A percentile compares a stretch with the other conserved stretches of the same genome.
These are phyloP conservation scores for Endocalyx cinctus DNA, from an alignment of 2,329 filamentous ascomycete genomes.

Conservation along the genomic window DNA sequence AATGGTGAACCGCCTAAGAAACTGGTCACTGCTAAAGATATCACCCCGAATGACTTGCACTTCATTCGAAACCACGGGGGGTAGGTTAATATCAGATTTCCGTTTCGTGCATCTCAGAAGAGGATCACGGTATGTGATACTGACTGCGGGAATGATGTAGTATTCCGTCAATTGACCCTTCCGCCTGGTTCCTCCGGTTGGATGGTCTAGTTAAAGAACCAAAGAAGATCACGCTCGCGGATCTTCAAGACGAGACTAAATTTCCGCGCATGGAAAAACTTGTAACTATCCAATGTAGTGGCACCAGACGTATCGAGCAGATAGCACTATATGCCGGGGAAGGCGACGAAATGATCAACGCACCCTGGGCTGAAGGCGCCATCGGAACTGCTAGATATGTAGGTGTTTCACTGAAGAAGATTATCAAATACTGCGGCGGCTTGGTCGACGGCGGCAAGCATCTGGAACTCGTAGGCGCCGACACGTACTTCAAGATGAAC, in stretches of 20 bases:
- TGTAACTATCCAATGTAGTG: conserved; percentile 63
- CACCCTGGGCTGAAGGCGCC: conserved; percentile 61
- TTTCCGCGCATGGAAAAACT: conserved; percentile 58
- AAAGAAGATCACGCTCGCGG: conserved; percentile 49
- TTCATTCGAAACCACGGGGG: conserved; percentile 72
- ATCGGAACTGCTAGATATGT: conserved; percentile 60
- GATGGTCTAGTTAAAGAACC: conserved; percentile 59
- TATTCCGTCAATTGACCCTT: conserved; percentile 59
- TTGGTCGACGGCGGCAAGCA: conserved; percentile 51
- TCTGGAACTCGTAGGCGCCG: conserved; percentile 64
- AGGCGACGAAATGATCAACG: conserved; percentile 56
- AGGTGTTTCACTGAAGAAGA: conserved; percentile 62
- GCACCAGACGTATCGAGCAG: conserved; percentile 65
- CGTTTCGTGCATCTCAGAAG: too few species aligned
- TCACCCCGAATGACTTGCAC: conserved; percentile 55
- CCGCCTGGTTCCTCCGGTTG: conserved; percentile 48
- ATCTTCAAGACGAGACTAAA: conserved; percentile 54
- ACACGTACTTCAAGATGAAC: conserved; percentile 68
- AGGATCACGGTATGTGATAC: too few species aligned
- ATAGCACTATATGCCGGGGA: conserved; percentile 62
- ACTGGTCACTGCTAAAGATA: conserved; percentile 46
- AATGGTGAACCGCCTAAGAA: conserved; percentile 59
- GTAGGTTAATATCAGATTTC: conserved; percentile 3
- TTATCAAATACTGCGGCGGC: conserved; percentile 67
- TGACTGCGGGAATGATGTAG: too few species aligned